A percentile compares a stretch with the other conserved stretches of the same genome.
Evolutionary conservation across 2,329 filamentous ascomycete species (phyloP).

Genomic region (Phyllosticta paracitricarpa): DNA sequence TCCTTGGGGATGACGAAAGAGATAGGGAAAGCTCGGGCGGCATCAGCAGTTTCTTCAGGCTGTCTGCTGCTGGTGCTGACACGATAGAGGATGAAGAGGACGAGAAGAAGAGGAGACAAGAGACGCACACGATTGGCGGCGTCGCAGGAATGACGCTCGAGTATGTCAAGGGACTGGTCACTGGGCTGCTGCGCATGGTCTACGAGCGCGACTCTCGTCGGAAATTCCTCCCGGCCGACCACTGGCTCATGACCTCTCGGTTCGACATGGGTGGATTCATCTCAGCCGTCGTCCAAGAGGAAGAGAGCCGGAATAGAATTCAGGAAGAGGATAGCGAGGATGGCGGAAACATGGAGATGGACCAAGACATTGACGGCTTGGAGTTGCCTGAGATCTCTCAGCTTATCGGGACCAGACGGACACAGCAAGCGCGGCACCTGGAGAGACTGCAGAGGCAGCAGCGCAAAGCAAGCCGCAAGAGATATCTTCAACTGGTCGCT

Average conservation of each 20-base stretch:
- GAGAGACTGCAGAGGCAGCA: constrained; percentile 56
- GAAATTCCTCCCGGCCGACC: constrained; percentile 68
- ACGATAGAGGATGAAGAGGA: constrained; percentile 15
- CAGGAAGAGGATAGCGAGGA: constrained; percentile 53
- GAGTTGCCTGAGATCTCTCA: constrained; percentile 13
- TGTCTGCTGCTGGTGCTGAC: constrained; percentile 5
- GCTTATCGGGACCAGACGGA: constrained; percentile 47
- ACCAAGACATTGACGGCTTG: constrained; percentile 26
- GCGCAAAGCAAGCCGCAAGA: constrained; percentile 56
- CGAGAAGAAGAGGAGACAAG: constrained; percentile 18
- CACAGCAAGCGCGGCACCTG: constrained; percentile 51
- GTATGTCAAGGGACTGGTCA: constrained; percentile 70
- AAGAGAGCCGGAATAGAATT: constrained; percentile 64
- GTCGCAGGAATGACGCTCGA: constrained; percentile 65
- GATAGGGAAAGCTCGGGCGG: constrained; percentile 37
- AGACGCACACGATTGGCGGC: constrained; percentile 43
- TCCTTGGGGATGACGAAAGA: constrained; percentile 36
- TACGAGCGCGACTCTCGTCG: constrained; percentile 90
- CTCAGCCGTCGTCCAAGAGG: constrained; percentile 74
- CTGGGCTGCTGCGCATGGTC: constrained; percentile 71
- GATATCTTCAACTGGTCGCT: constrained; percentile 62
- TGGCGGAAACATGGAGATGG: constrained; percentile 29
- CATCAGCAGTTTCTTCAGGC: constrained; percentile 26
- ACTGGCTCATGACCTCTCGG: constrained; percentile 86
- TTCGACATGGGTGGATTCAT: constrained; percentile 89